These are phyloP conservation scores for Colletotrichum simmondsii DNA, from an alignment of 2,329 filamentous ascomycete species.

Conservation along the genomic window DNA sequence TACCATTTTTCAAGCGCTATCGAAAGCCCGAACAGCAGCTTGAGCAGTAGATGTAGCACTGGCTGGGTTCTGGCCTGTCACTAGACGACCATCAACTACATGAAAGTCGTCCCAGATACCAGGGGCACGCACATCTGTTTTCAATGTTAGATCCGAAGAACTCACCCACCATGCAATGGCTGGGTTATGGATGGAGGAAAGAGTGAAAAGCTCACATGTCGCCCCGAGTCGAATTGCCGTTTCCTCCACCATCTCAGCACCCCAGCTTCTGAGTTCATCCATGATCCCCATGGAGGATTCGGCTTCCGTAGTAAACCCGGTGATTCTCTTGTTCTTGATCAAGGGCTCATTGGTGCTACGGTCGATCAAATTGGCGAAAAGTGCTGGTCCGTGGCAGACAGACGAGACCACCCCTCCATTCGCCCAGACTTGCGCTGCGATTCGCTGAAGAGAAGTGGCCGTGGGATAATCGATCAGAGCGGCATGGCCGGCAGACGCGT, in stretches of 20 bases:
- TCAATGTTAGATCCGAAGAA: background rate
- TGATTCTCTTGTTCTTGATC: conserved; percentile 49
- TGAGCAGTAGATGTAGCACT: conserved; percentile 51
- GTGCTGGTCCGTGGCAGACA: conserved; percentile 49
- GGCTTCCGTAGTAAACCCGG: conserved; percentile 52
- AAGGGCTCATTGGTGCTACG: conserved; percentile 45
- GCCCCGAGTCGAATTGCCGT: conserved; percentile 38
- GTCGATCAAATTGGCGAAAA: conserved; percentile 48
- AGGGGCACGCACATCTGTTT: conserved; percentile 33
- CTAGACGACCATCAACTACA: conserved; percentile 48
- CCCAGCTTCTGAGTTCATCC: conserved; percentile 38
- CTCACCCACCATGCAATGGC: background rate
- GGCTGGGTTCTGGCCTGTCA: conserved; percentile 54
- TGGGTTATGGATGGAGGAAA: background rate
- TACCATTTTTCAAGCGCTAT: conserved; percentile 22
- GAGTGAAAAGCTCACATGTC: conserved; percentile 40
- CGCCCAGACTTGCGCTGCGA: conserved; percentile 51
- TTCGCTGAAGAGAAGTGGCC: conserved; percentile 50
- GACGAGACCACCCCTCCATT: conserved; percentile 51
- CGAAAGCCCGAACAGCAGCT: conserved; percentile 50
- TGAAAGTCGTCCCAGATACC: conserved; percentile 44
- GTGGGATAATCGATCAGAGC: conserved; percentile 58
- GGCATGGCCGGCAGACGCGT: conserved; percentile 55
- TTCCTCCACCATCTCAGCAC: conserved; percentile 7
- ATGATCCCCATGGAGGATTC: conserved; percentile 35